Base-by-base conservation (phyloP, 129 eudicot species). In the Kitagawia praeruptora region DNA sequence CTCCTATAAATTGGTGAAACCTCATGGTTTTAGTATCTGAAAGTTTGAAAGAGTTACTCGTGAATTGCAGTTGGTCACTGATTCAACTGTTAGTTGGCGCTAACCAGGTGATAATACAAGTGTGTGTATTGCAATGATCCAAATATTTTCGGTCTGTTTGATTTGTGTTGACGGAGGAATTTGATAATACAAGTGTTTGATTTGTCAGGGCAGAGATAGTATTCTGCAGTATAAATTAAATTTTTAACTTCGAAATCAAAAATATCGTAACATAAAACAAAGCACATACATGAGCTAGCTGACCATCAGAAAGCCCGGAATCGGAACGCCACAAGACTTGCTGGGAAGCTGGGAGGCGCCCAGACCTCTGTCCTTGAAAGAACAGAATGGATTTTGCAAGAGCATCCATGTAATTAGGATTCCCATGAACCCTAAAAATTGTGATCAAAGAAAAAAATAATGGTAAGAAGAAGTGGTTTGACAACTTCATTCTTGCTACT, bases 301-400 rank as follows among this genome's bases (percentile, higher is more conserved):
- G 80, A 45, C 98, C 97, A 51, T 94, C 97, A 1, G 27, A 41
- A 53, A 94, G 89, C 48, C 87, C 98, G 4, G 97, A 91, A 58
- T 42, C 18, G 53, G 87, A 75, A 54, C 99, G 79, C 99, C 99
- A 95, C 15, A 87, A 18, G 69, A 95, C 58, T 16, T 75, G 83
- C 27, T 88, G 92, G 80, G 80, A 80, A 7, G 41, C 4, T 3
- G 93, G 93, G 46, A 88, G 75, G 79, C 88, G 80, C 16, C 99
- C 99, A 1, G 99, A 95, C 44, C 99, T 82, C 79, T 95, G 99
- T 15, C 97, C 99, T 75, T 92, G 90, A 77, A 95, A 95, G 81
- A 86, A 95, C 78, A 92, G 31, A 54, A 95, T 85, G 85, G 99
- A 92, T 81, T 95, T 95, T 1, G 92, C 94, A 63, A 95, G 88